Base-by-base conservation (phyloP, 139 green algal genomes). In the Picochlorum sp. region DNA sequence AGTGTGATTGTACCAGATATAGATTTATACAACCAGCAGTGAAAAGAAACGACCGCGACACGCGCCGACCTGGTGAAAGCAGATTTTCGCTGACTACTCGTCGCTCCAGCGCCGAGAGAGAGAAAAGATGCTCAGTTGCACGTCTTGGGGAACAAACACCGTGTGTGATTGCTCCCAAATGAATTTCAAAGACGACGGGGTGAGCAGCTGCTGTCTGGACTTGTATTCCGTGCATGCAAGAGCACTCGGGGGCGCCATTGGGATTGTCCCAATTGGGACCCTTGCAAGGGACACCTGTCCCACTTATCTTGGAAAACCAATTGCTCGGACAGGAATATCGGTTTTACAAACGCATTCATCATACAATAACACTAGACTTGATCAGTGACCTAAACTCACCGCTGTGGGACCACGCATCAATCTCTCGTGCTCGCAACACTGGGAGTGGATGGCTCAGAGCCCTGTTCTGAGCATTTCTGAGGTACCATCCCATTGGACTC, bases 401-500 rank as follows among this genome's bases (percentile, higher is more conserved):
- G 21, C 59, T 70, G 24, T 64, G 20, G 16, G 62, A 72, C 83
- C 85, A 96, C 23, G 78, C 65, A 73, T 96, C 89, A 8, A 96
- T 78, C 76, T 96, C 88, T 2, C 81, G 57, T 0, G 88, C 88
- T 2, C 89, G 73, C 83, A 95, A 88, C 8, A 96, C 89, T 3
- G 89, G 89, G 23, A 96, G 70, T 5, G 89, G 89, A 67, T 96
- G 89, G 13, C 69, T 85, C 14, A 96, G 75, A 23, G 83, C 83
- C 4, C 86, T 76, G 0, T 81, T 94, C 70, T 95, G 88, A 2
- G 89, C 88, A 50, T 93, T 91, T 84, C 72, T 95, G 24, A 95
- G 68, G 74, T 90, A 93, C 80, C 83, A 95, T 3, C 88, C 88
- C 50, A 96, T 56, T 10, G 84, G 70, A 18, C 61, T 82, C 38